Conservation (phyloP, 2,329 filamentous ascomycete species). For the Epichloe baconii region DNA sequence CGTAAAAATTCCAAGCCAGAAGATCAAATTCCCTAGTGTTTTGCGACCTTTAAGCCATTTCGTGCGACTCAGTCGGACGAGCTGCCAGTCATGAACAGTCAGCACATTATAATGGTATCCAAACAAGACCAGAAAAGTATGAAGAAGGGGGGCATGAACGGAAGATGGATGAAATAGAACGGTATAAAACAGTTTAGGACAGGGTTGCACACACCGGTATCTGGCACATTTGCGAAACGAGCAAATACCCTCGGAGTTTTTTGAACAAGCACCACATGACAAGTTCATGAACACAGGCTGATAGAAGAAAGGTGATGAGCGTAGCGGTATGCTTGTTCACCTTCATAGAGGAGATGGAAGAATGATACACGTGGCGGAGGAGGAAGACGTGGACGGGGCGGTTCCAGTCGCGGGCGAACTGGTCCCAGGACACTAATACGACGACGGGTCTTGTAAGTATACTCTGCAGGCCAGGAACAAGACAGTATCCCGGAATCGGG, state of each 20-base stretch:
- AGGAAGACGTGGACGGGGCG: constrained; percentile 64
- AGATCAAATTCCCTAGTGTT: constrained; percentile 58
- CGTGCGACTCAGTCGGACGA: constrained; percentile 55
- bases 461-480: no score
- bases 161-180: neutral
- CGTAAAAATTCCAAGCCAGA: constrained; percentile 69
- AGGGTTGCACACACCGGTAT: constrained; percentile 40
- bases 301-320: constrained; percentile 62
- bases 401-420: constrained; percentile 74
- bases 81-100: constrained; percentile 15
- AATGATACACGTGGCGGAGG: constrained; percentile 67
- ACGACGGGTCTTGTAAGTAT: neutral
- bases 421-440: constrained; percentile 48
- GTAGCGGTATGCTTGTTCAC: constrained; percentile 59
- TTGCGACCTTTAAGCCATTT: constrained; percentile 49
- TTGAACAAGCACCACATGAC: constrained; percentile 74
- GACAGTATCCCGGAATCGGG: no score
- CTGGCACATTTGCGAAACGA: constrained; percentile 62
- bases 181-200: neutral
- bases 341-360: constrained; percentile 59
- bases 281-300: constrained; percentile 59
- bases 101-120: neutral
- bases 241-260: constrained; percentile 61
- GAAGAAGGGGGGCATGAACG: neutral
- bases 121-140: neutral